Percentiles rank a stretch among this genome's conserved stretches.
Conservation (phyloP, 2,329 filamentous ascomycete species). For the Epichloe uncinata region DNA sequence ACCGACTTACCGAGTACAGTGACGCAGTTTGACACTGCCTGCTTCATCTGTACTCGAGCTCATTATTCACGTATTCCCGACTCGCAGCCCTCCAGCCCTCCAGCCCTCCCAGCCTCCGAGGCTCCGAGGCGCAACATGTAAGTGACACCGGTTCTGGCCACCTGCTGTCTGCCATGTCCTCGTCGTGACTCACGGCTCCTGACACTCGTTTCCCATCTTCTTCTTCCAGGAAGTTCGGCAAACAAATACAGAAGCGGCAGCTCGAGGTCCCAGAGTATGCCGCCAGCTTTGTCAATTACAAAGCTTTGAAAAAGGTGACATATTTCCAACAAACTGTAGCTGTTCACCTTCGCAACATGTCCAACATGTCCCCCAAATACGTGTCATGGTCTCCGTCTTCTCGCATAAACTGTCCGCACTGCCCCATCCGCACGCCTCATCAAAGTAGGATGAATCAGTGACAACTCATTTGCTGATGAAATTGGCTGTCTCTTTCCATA, state of each 20-base stretch:
- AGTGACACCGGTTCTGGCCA: conserved; percentile 9
- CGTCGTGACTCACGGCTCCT: conserved; percentile 2
- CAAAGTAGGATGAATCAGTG: neutral
- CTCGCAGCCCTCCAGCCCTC: conserved; percentile 4
- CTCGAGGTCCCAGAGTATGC: conserved; percentile 99
- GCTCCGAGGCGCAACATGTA: conserved; percentile 21
- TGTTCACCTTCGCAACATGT: neutral
- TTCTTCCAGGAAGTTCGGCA: conserved; percentile 85
- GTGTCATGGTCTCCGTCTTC: neutral
- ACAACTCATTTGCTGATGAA: neutral
- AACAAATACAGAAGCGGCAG: conserved; percentile 98
- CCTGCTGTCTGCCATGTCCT: neutral
- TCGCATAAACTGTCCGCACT: neutral
- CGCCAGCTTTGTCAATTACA: conserved; percentile 98
- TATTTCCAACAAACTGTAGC: neutral
- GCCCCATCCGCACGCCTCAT: neutral
- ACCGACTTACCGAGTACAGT: neutral
- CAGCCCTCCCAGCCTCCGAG: neutral
- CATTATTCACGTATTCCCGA: neutral
- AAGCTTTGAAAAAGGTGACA: conserved; percentile 88
- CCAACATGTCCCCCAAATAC: neutral
- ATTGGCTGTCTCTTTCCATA: neutral
- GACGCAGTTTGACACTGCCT: neutral
- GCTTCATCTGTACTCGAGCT: neutral
- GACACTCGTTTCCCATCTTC: conserved; percentile 2